Evolutionary conservation across 2,329 filamentous ascomycete genomes (phyloP), one percentile per base, ranked within the genome.

Genomic region (Xylariaceae sp.): DNA sequence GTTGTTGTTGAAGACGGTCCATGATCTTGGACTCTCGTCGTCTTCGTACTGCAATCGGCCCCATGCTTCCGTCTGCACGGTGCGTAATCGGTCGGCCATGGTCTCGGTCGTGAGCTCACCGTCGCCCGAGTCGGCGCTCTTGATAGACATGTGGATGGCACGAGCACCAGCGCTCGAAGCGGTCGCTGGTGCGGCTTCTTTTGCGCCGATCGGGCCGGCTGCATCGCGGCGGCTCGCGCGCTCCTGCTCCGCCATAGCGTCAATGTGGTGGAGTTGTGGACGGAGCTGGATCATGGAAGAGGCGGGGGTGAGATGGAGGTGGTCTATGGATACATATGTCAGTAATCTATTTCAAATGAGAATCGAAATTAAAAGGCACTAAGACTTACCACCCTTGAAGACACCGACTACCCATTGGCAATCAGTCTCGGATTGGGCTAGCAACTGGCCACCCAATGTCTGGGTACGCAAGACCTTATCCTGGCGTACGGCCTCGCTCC

Each of bases 211-310:
- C 4, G 73, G 64, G 73, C 76, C 60, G 6, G 58, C 58, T 44
- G 58, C 62, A 65, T 76, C 74, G 53, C 74, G 73, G 10, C 73
- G 69, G 11, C 74, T 71, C n/a, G 68, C 66, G 48, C 83, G 83
- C 41, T 88, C 85, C 58, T 90, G 82, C 68, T 97, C 91, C 51
- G 87, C 80, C 51, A 86, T 76, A 2, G 94, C 93, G 75, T 97
- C 94, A 66, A 97, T 81, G 75, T 97, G 92, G 75, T 96, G 91
- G 62, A 96, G 88, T 70, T 97, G 90, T 0, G 94, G 92, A 3
- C 92, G 89, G 70, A 99, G 85, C 71, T 96, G 90, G 48, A 96
- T 89, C 50, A 96, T 84, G 1, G 90, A 88, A 47, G 88, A 86
- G 51, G 95, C 84, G 23, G 89, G 89, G 0, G 91, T 95, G 45